Evolutionary conservation across 768 basidiomycete genomes (phyloP), one percentile per base, ranked within the genome.

Genomic region (Leccinum subgranulosum): DNA sequence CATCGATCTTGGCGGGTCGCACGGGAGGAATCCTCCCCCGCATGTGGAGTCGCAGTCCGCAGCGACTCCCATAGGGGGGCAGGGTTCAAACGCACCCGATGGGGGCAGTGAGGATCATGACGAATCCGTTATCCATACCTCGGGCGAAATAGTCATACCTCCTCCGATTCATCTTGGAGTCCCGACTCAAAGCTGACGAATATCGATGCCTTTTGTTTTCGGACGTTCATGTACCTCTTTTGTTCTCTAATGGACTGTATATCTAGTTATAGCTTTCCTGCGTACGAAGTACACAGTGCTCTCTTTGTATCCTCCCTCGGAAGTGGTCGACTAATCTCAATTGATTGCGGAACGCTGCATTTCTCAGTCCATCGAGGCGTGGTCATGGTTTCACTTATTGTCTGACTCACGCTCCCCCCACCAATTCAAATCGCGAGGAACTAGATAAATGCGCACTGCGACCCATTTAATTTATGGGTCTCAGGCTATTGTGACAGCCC

Each of bases 1-100:
- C 61, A 36, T 65, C 0, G 76, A 76, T 21, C 51, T 56, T 6
- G 36, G 57, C 28, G 56, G 61, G 60, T 47, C 54, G 12, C 59
- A 50, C 7, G 47, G 53, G 5, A 43, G 23, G 6, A 48, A 34
- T 36, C 9, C 39, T 43, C 54, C 33, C 7, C 46, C 48, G 12
- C 43, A 47, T 4, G 7, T 4, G 23, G 55, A 56, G 19, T 19
- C 3, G 19, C 60, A 50, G 15, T 25, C 53, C 12, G 49, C 27
- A 2, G 21, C 6, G 29, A 28, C 21, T 6, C 19, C 46, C 6
- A 43, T 33, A 1, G 57, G 55, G 19, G 63, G 55, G 14, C 58
- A 59, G 23, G 50, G 51, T 21, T 41, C 9, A 17, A 41, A 4
- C 17, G 39, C 12, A 19, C 41, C 41, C n/a, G 10, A 12, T 43